phyloP scores from a whole-genome alignment of 2,329 filamentous ascomycete species.

The Penicillium italicum region DNA sequence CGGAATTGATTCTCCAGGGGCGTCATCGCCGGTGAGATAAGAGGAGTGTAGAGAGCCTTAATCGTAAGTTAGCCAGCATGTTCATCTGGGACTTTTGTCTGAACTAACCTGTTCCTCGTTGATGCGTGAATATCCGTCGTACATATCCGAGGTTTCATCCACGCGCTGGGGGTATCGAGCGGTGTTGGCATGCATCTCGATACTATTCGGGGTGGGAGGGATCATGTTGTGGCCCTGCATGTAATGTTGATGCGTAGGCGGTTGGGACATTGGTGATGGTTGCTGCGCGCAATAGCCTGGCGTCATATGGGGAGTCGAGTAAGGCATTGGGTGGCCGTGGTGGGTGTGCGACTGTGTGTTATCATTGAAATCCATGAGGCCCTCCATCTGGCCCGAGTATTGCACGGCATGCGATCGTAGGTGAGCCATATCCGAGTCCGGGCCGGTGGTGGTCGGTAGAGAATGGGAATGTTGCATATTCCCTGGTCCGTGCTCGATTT shows the following conservation, averaged over 20 bases:
- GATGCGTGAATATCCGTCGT: constrained; percentile 44
- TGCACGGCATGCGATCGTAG: constrained; percentile 25
- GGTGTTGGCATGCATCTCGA: constrained; percentile 46
- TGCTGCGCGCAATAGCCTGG: constrained; percentile 35
- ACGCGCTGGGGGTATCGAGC: constrained; percentile 40
- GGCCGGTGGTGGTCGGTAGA: constrained; percentile 32
- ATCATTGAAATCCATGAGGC: constrained; percentile 35
- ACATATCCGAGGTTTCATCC: constrained; percentile 42
- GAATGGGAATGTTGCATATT: constrained; percentile 33
- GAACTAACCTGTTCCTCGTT: constrained; percentile 44
- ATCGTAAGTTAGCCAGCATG: constrained; percentile 1
- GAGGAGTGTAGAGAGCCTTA: constrained; percentile 48
- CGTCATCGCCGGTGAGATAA: constrained; percentile 51
- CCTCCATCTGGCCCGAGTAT: constrained; percentile 34
- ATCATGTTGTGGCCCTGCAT: constrained; percentile 36
- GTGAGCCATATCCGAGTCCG: constrained; percentile 28
- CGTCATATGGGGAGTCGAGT: constrained; percentile 31
- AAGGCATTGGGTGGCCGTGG: constrained; percentile 22
- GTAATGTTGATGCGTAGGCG: constrained; percentile 26
- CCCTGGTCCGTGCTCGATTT: constrained; percentile 40
- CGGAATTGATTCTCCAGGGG: constrained; percentile 48
- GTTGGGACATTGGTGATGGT: constrained; percentile 25
- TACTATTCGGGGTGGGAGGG: constrained; percentile 49
- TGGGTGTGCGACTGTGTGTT: constrained; percentile 11
- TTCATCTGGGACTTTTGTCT: neutral